Evolutionary conservation across 345 rosid species (phyloP).

Genomic region (Arabis hirsuta): DNA sequence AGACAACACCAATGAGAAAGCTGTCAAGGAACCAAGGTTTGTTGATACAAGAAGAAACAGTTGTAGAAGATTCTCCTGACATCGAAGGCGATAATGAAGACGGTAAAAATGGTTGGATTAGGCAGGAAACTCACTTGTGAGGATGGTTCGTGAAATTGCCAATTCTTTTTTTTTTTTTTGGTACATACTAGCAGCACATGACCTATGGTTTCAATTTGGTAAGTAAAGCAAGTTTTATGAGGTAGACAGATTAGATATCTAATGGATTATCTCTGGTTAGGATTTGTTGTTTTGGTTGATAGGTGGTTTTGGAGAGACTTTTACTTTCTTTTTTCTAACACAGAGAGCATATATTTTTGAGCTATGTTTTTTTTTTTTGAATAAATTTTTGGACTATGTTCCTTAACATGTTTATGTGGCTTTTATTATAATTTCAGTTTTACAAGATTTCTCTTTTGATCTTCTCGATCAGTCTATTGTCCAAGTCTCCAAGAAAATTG

Average conservation of each 20-base stretch:
- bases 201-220: neutral
- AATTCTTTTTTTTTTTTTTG: neutral
- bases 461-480: neutral
- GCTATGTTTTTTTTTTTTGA: neutral
- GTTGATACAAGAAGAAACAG: slow-evolving; percentile 56
- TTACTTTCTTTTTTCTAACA: neutral
- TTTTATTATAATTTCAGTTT: neutral
- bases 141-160: slow-evolving; percentile 7
- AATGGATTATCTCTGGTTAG: neutral
- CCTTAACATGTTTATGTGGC: neutral
- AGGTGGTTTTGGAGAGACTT: slow-evolving; percentile 14
- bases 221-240: too few species aligned
- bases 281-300: slow-evolving; percentile 16
- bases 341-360: neutral
- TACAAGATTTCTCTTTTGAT: neutral
- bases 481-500: neutral
- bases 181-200: slow-evolving; percentile 11
- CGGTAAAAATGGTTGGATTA: slow-evolving; percentile 26
- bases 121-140: slow-evolving; percentile 46
- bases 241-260: too few species aligned
- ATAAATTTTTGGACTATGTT: neutral
- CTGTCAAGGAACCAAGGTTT: slow-evolving; percentile 66
- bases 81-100: neutral
- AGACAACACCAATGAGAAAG: slow-evolving; percentile 61
- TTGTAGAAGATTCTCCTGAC: slow-evolving; percentile 60